Base-by-base conservation (phyloP, 352 stramenopile genomes). In the Stephanocyclus meneghinianus region DNA sequence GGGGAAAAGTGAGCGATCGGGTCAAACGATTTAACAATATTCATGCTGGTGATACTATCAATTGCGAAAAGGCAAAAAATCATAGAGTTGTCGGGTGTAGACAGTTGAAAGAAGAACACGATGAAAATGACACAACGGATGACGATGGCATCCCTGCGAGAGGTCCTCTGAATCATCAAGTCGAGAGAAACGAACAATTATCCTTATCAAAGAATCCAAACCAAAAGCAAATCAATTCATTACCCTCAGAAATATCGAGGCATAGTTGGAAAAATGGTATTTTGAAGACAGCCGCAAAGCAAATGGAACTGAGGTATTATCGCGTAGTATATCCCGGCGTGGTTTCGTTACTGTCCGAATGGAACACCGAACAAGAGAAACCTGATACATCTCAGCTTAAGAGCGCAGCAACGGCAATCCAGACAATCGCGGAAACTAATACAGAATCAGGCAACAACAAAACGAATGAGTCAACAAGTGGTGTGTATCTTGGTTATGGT, bases 321-420 rank as follows among this genome's bases (percentile, higher is more conserved):
- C 79, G 76, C 55, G 77, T 93, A 13, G 69, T 81, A 9, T 93
- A 90, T 64, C 61, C 56, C 56, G 88, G 88, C 1, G 76, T 91
- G 2, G 86, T 91, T 9, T 77, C 81, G 16, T 70, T 91, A 15
- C 45, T 93, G 1, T 48, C 69, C 7, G 37, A 84, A 35, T 72
- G 83, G 15, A 63, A 81, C 42, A 55, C 40, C 13, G 67, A 57
- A 26, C 61, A 67, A 51, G 5, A 30, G 8, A 9, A 32, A n/a
- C 3, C 2, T 32, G 10, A 48, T 15, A 3, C 18, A 16, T 37
- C 65, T 18, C 8, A 65, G 15, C 13, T n/a, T 57, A 44, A 66
- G 2, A 62, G 26, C n/a, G 21, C n/a, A 18, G 18, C 40, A 30
- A 47, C 10, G 26, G n/a, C 45, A 16, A 53, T 21, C n/a, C 13